phyloP scores from a whole-genome alignment of 768 basidiomycete species.

The Boletales sp. region DNA sequence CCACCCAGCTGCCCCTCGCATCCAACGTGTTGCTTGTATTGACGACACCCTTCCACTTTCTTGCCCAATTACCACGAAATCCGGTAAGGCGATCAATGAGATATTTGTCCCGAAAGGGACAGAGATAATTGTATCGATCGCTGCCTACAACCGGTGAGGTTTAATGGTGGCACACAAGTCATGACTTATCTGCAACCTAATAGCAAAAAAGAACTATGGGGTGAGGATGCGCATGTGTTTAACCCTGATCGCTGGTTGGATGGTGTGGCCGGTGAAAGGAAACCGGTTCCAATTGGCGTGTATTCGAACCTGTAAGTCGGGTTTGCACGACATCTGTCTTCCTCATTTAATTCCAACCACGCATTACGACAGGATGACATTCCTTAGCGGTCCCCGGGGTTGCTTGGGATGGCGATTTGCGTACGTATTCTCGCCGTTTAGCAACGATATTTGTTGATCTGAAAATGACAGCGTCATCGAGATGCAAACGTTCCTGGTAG shows the following conservation, averaged over 20 bases:
- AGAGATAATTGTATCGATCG: no score
- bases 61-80: no score
- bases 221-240: slow-evolving; percentile 30
- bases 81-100: no score
- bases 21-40: no score
- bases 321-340: neutral
- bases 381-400: slow-evolving; percentile 19
- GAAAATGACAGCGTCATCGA: slow-evolving; percentile 38
- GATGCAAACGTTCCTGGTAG: slow-evolving; percentile 55
- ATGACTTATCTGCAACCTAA: no score
- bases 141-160: no score
- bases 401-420: slow-evolving; percentile 33
- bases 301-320: slow-evolving; percentile 26
- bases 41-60: no score
- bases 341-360: neutral
- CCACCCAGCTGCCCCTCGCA: no score
- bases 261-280: slow-evolving; percentile 11
- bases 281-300: slow-evolving; percentile 21
- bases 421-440: slow-evolving; percentile 11
- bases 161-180: no score
- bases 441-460: neutral
- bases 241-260: slow-evolving; percentile 30
- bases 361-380: slow-evolving; percentile 25
- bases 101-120: no score
- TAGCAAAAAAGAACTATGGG: slow-evolving; percentile 22